Conservation (phyloP, 2,329 filamentous ascomycete species). For the Monosporascus sp. region DNA sequence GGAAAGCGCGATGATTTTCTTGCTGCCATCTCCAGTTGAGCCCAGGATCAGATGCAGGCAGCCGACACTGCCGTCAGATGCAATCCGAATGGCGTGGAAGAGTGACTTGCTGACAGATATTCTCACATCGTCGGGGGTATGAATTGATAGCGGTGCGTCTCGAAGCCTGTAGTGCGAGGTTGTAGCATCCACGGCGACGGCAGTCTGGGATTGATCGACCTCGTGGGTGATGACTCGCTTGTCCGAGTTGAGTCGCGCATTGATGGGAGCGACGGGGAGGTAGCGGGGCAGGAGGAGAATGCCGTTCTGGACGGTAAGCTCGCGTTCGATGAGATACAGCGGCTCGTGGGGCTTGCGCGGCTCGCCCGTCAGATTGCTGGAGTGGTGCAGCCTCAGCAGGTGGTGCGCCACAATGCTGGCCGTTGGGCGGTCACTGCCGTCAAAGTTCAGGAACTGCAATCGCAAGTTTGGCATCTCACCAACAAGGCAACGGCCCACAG, state of each 20-base stretch:
- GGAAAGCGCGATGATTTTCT: conserved; percentile 7
- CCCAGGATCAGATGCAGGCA: conserved; percentile 6
- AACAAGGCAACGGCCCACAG: conserved; percentile 9
- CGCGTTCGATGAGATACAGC: conserved; percentile 3
- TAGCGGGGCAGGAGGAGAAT: conserved; percentile 2
- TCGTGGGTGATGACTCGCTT: conserved; percentile 2
- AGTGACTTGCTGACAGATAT: conserved; percentile 5
- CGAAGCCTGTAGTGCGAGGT: not conserved
- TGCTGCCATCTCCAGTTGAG: not conserved
- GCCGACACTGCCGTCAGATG: not conserved
- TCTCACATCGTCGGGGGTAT: conserved; percentile 1
- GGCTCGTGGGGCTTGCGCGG: conserved; percentile 1
- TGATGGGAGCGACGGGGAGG: conserved; percentile 1
- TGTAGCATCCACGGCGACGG: not conserved
- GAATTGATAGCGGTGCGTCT: not conserved
- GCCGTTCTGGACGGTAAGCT: conserved; percentile 3
- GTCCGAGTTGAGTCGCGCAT: conserved; percentile 5
- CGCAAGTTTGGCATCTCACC: conserved; percentile 8
- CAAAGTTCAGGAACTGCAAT: conserved; percentile 9
- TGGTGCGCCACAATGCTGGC: conserved; percentile 5
- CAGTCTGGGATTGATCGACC: conserved; percentile 1
- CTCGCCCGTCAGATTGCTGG: conserved; percentile 2
- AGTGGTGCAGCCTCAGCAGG: conserved; percentile 5
- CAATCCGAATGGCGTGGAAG: conserved; percentile 1
- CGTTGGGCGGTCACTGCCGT: conserved; percentile 3